phyloP scores from a whole-genome alignment of 140 eudicot genomes.

The Bidens hawaiensis region DNA sequence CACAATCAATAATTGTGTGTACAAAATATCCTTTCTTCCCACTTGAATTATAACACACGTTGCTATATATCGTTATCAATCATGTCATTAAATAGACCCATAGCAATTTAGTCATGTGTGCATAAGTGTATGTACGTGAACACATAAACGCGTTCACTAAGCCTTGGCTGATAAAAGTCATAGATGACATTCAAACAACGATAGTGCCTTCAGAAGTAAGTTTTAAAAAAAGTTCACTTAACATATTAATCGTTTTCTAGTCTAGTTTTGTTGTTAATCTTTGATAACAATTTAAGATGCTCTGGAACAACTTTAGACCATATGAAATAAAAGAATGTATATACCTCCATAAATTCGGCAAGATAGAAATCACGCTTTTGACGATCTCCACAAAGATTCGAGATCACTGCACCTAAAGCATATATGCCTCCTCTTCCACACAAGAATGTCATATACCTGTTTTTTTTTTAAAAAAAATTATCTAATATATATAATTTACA shows the following conservation, averaged over 20 bases:
- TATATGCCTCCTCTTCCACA: constrained; percentile 86
- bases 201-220: neutral
- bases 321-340: neutral
- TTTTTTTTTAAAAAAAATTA: neutral
- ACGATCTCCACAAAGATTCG: constrained; percentile 55
- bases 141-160: neutral
- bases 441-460: constrained; percentile 78
- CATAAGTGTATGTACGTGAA: neutral
- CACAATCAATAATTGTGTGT: constrained; percentile 5
- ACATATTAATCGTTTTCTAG: too few relatives aligned
- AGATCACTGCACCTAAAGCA: constrained; percentile 72
- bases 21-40: constrained; percentile 4
- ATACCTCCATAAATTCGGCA: constrained; percentile 55
- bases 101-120: neutral
- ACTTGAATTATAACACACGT: neutral
- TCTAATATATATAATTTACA: too few relatives aligned
- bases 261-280: too few relatives aligned
- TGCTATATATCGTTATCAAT: neutral
- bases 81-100: neutral
- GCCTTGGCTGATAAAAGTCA: constrained; percentile 1
- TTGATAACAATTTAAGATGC: neutral
- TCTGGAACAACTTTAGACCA: neutral
- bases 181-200: neutral
- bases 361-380: constrained; percentile 46
- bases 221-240: neutral